A percentile compares a stretch with the other conserved stretches of the same genome.
These are phyloP conservation scores for Schizothecium vesticola DNA, from an alignment of 495 filamentous ascomycete species.

Conservation along the genomic window DNA sequence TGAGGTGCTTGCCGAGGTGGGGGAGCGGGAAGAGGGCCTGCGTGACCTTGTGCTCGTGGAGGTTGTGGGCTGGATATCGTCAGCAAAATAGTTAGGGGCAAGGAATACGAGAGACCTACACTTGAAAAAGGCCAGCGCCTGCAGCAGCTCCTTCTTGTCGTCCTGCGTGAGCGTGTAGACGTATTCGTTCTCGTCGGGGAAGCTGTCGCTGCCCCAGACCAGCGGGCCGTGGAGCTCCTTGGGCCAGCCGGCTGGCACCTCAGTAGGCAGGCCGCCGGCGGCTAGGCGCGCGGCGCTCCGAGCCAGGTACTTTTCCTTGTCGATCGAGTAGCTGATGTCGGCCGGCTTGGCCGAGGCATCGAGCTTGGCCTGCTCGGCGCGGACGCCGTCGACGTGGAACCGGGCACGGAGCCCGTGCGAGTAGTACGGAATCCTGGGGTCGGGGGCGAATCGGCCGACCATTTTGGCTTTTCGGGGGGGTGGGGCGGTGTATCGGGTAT, in stretches of 20 bases:
- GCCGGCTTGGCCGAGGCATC: slow-evolving; percentile 9
- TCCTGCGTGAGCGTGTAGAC: slow-evolving; percentile 19
- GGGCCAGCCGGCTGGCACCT: slow-evolving; percentile 20
- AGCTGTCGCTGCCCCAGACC: slow-evolving; percentile 16
- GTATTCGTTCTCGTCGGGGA: slow-evolving; percentile 19
- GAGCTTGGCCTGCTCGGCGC: slow-evolving; percentile 18
- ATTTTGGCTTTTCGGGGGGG: neutral
- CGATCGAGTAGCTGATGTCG: slow-evolving; percentile 22
- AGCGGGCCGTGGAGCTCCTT: slow-evolving; percentile 19
- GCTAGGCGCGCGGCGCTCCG: slow-evolving; percentile 15
- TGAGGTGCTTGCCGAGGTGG: slow-evolving; percentile 12
- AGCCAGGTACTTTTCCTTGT: slow-evolving; percentile 20
- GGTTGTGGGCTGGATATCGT: neutral
- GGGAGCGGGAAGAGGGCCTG: slow-evolving; percentile 22
- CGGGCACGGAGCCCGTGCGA: slow-evolving; percentile 24
- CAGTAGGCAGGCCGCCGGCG: slow-evolving; percentile 18
- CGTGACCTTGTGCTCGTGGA: slow-evolving; percentile 19
- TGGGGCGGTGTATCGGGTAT: neutral
- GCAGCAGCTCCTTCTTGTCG: slow-evolving; percentile 21
- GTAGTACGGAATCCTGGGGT: slow-evolving; percentile 12
- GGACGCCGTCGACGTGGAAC: slow-evolving; percentile 20
- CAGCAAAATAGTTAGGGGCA: neutral
- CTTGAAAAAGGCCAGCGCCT: slow-evolving; percentile 18
- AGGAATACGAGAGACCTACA: neutral
- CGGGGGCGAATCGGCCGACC: neutral